A percentile compares a stretch with the other conserved stretches of the same genome.
Evolutionary conservation across 176 grass and related monocot species (phyloP).

Genomic region (Triticum timopheevii): DNA sequence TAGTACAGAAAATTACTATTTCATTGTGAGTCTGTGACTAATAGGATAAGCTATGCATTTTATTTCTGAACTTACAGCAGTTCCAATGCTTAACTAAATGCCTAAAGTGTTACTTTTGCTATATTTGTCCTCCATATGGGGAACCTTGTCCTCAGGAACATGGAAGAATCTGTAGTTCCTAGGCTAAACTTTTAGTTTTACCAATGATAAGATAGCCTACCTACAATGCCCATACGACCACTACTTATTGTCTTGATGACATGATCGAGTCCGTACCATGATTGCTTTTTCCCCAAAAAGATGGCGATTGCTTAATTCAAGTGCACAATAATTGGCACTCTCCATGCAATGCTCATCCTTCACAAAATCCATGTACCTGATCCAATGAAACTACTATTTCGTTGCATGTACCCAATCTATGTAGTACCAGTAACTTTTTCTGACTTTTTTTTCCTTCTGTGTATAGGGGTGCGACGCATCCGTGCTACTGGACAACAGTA

Average conservation of each 20-base stretch:
- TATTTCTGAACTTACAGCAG: conserved; percentile 2
- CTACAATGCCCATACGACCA: conserved; percentile 23
- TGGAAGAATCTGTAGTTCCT: conserved; percentile 12
- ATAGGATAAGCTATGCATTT: not conserved
- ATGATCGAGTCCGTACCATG: conserved; percentile 29
- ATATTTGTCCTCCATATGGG: not conserved
- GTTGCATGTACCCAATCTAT: not conserved
- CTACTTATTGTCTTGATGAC: conserved; percentile 27
- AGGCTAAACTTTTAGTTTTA: conserved; percentile 20
- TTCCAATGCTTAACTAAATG: not conserved
- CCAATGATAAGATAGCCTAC: conserved; percentile 29
- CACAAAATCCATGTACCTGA: conserved; percentile 12
- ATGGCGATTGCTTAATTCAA: conserved; percentile 11
- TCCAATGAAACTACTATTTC: not conserved
- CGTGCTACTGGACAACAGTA: conserved; percentile 70
- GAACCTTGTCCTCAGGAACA: conserved; percentile 6
- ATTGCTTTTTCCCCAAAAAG: conserved; percentile 24
- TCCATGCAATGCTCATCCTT: not conserved
- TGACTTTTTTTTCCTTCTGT: not conserved
- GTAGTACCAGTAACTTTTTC: conserved; percentile 4
- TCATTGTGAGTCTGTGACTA: conserved; percentile 15
- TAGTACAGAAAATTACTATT: not conserved
- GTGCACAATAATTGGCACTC: conserved; percentile 27
- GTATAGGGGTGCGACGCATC: conserved; percentile 84
- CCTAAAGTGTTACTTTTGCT: not conserved